Evolutionary conservation across 352 stramenopile species (phyloP), one percentile per base, ranked within the genome.

Genomic region (Elongisporangium prolatum): DNA sequence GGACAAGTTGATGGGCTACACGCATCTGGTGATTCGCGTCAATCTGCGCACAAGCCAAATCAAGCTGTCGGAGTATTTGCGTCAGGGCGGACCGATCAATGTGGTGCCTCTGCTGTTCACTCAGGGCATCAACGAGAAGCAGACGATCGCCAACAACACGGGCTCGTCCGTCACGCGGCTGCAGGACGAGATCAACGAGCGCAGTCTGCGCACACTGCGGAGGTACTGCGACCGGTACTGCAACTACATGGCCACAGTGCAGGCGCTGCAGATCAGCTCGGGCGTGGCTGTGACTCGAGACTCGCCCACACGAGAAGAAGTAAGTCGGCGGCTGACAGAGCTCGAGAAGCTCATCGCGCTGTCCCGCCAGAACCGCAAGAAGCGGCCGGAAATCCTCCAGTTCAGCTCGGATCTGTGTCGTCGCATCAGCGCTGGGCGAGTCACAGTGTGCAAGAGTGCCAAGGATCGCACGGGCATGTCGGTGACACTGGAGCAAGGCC

Each of bases 391-490:
- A 70, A 94, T 94, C 50, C 53, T 94, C n/a, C 83, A 92, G 60
- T 59, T 94, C 58, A 89, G 77, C 61, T 92, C 85, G 2, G 85
- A 94, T 54, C 64, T 94, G 34, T 92, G 83, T 62, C 83, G 85
- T 8, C 59, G 71, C 28, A 75, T 99, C 34, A 78, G 88, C 10
- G 95, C 84, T 21, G 94, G 93, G 3, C 88, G 91, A 47, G 82
- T 97, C 49, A 97, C 97, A 0, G 98, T 98, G 67, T 99, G 96
- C 65, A 99, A 99, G 64, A 97, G 81, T 47, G 96, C 95, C n/a
- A 99, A 99, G 72, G 96, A 99, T 71, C 88, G 96, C 48, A 99
- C 96, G 38, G 95, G 93, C 5, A 99, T 99, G 96, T 97, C 97
- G 10, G 89, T 98, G 44, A 98, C 95, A 40, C 88, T 98, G 48